phyloP scores from a whole-genome alignment of 2,329 filamentous ascomycete genomes.

The Colletotrichum godetiae region DNA sequence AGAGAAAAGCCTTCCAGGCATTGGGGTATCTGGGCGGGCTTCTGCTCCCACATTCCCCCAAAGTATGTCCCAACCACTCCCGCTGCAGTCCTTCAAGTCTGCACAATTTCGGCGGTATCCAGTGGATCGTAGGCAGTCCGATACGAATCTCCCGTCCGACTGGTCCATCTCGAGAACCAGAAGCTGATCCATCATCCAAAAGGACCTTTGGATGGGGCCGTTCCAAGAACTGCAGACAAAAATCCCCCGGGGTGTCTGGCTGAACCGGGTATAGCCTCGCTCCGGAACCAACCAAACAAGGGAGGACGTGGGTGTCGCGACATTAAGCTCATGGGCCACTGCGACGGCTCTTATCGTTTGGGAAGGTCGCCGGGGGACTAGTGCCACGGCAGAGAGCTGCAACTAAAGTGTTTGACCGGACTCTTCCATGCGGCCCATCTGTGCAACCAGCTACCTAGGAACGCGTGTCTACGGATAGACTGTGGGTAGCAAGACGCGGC shows the following conservation, averaged over 20 bases:
- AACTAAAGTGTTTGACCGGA: neutral
- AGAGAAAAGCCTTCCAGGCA: neutral
- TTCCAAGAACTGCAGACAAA: conserved; percentile 37
- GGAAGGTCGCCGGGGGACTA: conserved; percentile 17
- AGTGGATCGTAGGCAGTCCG: conserved; percentile 6
- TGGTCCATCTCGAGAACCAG: conserved; percentile 13
- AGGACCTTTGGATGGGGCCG: conserved; percentile 18
- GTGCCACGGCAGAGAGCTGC: neutral
- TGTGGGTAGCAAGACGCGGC: neutral
- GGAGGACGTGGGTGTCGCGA: conserved; percentile 6
- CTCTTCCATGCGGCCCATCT: neutral
- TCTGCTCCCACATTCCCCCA: conserved; percentile 4
- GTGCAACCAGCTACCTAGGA: neutral
- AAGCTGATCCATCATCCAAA: conserved; percentile 3
- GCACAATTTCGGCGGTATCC: conserved; percentile 33
- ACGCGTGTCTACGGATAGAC: neutral
- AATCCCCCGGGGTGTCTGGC: conserved; percentile 30
- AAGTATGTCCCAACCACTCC: neutral
- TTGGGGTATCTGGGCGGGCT: conserved; percentile 4
- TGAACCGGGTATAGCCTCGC: conserved; percentile 21
- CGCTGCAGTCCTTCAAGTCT: neutral
- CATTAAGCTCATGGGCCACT: conserved; percentile 33
- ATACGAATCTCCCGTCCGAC: conserved; percentile 21
- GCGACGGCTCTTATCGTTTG: conserved; percentile 32
- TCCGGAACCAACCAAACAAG: conserved; percentile 24